These are phyloP conservation scores for Acanthamoeba lenticulata DNA, from an alignment of 208 protist species.

Conservation along the genomic window DNA sequence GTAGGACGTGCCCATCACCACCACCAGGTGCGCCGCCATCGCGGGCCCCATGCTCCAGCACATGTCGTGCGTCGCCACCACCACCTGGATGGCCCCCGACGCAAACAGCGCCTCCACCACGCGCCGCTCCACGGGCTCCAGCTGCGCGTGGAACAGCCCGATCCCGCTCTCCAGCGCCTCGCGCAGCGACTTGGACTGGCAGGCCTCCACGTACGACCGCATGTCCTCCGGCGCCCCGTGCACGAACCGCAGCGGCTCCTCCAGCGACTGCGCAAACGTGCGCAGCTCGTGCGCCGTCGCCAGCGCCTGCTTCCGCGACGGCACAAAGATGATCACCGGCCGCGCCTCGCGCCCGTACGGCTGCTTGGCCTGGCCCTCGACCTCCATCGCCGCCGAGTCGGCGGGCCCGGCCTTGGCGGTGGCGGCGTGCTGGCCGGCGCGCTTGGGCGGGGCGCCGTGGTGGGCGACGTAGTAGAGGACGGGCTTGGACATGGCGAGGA, in stretches of 20 bases:
- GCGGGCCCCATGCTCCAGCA: conserved; percentile 99
- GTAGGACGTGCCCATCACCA: conserved; percentile 99
- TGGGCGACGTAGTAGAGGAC: conserved; percentile 95
- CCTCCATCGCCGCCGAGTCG: conserved; percentile 78
- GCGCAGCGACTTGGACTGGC: conserved; percentile 89
- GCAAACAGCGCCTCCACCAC: conserved; percentile 95
- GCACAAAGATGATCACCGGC: conserved; percentile 99
- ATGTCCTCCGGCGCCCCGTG: conserved; percentile 88
- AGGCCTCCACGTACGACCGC: background rate
- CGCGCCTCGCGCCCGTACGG: conserved; percentile 84
- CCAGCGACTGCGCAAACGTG: conserved; percentile 92
- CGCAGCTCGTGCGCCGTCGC: conserved; percentile 98
- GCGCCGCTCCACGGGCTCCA: conserved; percentile 96
- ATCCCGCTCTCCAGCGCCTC: conserved; percentile 79
- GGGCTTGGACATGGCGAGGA: conserved; percentile 99
- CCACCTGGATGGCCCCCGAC: conserved; percentile 91
- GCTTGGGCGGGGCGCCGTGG: conserved; percentile 84
- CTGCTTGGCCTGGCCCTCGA: conserved; percentile 89
- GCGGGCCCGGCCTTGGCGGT: conserved; percentile 68
- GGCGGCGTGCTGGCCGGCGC: background rate
- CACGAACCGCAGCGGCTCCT: conserved; percentile 94
- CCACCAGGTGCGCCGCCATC: conserved; percentile 99
- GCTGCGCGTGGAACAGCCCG: conserved; percentile 91
- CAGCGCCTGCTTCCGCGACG: conserved; percentile 97
- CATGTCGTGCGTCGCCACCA: conserved; percentile 98